phyloP scores from a whole-genome alignment of 805 yeast species.

The Wickerhamiella brachini region DNA sequence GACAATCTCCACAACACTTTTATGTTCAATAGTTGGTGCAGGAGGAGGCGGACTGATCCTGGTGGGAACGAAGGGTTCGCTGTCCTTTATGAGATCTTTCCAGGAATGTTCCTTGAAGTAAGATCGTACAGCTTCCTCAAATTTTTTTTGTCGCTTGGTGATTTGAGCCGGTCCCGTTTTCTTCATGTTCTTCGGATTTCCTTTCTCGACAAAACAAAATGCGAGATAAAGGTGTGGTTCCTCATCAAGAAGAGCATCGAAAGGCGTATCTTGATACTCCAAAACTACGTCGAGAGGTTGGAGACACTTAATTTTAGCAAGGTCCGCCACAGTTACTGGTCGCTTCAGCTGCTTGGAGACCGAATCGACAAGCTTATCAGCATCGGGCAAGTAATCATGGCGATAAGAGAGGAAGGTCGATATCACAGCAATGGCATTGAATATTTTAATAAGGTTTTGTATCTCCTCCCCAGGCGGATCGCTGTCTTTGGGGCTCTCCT shows the following conservation, averaged over 20 bases:
- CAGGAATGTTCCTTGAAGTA: background rate
- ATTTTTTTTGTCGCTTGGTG: conserved; percentile 9
- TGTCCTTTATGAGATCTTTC: background rate
- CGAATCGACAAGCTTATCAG: conserved; percentile 18
- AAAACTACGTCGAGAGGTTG: conserved; percentile 58
- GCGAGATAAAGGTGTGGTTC: conserved; percentile 41
- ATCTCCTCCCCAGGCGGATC: background rate
- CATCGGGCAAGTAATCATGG: conserved; percentile 10
- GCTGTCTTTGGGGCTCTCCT: no score
- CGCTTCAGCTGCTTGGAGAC: conserved; percentile 38
- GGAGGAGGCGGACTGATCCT: background rate
- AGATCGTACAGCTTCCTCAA: conserved; percentile 5
- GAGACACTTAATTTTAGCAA: conserved; percentile 47
- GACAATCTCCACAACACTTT: conserved; percentile 1
- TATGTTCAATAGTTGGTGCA: background rate
- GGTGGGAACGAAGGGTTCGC: background rate
- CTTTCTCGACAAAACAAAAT: conserved; percentile 64
- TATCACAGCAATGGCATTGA: conserved; percentile 9
- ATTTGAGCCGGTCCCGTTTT: conserved; percentile 6
- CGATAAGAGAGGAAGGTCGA: conserved; percentile 11
- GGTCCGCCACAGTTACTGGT: conserved; percentile 32
- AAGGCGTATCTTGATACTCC: conserved; percentile 60
- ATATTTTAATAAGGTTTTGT: conserved; percentile 2
- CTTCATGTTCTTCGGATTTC: conserved; percentile 22
- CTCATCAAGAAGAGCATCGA: conserved; percentile 25